Evolutionary conservation across 768 basidiomycete species (phyloP).

Genomic region (Leccinum rimulosum): DNA sequence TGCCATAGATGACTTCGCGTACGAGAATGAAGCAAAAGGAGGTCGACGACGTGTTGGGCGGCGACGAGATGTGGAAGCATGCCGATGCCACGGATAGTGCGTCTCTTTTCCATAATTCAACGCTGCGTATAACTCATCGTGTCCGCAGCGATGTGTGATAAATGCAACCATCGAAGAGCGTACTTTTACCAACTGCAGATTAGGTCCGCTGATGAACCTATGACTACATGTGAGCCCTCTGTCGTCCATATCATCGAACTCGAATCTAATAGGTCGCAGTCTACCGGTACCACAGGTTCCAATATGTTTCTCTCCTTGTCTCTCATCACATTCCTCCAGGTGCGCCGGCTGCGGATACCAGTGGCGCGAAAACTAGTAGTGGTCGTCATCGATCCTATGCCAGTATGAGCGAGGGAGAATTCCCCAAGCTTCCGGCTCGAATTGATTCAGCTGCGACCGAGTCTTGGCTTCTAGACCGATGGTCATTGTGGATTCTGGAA

Average conservation of each 20-base stretch:
- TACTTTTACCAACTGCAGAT: constrained; percentile 98
- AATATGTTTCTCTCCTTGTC: background rate
- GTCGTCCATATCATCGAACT: background rate
- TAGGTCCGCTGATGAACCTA: constrained; percentile 88
- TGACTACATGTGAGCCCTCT: constrained; percentile 49
- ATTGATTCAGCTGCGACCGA: too few relatives aligned
- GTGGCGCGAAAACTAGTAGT: constrained; percentile 63
- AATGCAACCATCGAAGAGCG: constrained; percentile 83
- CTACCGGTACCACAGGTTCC: constrained; percentile 47
- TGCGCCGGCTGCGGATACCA: constrained; percentile 62
- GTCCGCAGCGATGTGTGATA: constrained; percentile 52
- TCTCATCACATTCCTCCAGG: constrained; percentile 31
- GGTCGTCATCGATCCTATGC: background rate
- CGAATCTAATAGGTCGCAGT: constrained; percentile 36
- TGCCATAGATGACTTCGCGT: constrained; percentile 85
- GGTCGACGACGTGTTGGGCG: constrained; percentile 94
- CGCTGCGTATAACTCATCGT: background rate
- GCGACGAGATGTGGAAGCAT: constrained; percentile 91
- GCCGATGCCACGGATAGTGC: constrained; percentile 83
- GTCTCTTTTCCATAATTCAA: constrained; percentile 9
- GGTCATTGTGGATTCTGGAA: too few relatives aligned
- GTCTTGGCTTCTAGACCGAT: too few relatives aligned
- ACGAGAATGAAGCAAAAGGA: constrained; percentile 84
- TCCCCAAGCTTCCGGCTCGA: too few relatives aligned
- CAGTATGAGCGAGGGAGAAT: too few relatives aligned